A percentile compares a stretch with the other conserved stretches of the same genome.
phyloP scores from a whole-genome alignment of 192 early-diverging fungal species.

The Coemansia sp. region DNA sequence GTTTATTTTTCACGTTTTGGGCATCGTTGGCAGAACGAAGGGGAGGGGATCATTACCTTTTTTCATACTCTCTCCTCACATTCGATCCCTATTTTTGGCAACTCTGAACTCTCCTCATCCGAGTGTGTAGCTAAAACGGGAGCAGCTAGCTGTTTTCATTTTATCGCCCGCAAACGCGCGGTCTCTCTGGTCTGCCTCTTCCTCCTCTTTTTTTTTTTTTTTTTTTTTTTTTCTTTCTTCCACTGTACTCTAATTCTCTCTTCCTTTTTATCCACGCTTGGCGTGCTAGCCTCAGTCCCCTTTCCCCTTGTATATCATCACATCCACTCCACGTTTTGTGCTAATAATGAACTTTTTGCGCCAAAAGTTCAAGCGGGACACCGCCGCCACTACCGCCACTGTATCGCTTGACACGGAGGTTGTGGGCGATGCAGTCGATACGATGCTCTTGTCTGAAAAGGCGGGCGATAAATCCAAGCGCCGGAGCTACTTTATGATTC shows the following conservation, averaged over 20 bases:
- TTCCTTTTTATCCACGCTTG: not conserved
- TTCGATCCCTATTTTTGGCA: conserved; percentile 6
- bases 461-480: conserved; percentile 14
- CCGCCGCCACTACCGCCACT: not conserved
- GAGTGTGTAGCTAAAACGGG: not conserved
- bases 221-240: not conserved
- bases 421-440: not conserved
- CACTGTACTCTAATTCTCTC: not conserved
- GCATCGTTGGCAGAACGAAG: not conserved
- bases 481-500: conserved; percentile 40
- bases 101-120: not conserved
- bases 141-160: not conserved
- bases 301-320: conserved; percentile 1
- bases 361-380: conserved; percentile 16
- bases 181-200: not conserved
- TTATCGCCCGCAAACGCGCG: not conserved
- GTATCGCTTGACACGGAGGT: not conserved
- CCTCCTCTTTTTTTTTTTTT: not conserved
- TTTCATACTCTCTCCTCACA: not conserved
- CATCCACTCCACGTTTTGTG: not conserved
- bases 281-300: not conserved
- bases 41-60: not conserved
- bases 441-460: not conserved
- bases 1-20: not conserved
- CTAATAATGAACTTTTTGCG: conserved; percentile 43